These are phyloP conservation scores for Colletotrichum filicis DNA, from an alignment of 2,329 filamentous ascomycete species.

Conservation along the genomic window DNA sequence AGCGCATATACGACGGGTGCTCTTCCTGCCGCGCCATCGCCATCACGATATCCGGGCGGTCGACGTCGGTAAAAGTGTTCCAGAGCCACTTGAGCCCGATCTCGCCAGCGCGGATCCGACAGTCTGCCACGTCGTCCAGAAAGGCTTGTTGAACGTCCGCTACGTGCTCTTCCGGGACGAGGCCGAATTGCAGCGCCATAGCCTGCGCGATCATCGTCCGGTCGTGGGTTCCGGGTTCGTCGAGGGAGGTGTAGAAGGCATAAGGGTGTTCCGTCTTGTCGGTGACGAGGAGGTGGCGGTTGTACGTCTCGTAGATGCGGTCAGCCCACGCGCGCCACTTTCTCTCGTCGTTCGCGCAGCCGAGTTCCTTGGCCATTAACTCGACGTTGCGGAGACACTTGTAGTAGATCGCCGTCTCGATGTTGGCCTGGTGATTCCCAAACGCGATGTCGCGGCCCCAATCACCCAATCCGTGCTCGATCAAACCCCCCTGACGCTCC, in stretches of 20 bases:
- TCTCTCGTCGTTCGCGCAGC: constrained; percentile 38
- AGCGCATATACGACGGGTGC: constrained; percentile 60
- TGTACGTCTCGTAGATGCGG: constrained; percentile 46
- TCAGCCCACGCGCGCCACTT: constrained; percentile 42
- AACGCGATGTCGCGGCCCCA: constrained; percentile 55
- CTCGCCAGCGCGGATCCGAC: constrained; percentile 52
- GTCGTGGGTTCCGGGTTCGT: constrained; percentile 44
- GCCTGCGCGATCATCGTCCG: constrained; percentile 52
- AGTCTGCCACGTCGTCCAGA: constrained; percentile 38
- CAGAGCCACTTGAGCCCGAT: constrained; percentile 54
- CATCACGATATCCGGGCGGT: constrained; percentile 52
- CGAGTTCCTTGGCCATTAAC: constrained; percentile 48
- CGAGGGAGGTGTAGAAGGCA: constrained; percentile 51
- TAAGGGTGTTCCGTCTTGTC: constrained; percentile 45
- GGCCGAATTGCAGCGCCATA: constrained; percentile 41
- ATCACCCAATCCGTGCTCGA: constrained; percentile 55
- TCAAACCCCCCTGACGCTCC: constrained; percentile 52
- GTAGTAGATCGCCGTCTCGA: constrained; percentile 56
- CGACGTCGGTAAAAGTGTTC: constrained; percentile 52
- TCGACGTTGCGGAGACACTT: constrained; percentile 49
- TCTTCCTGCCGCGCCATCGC: constrained; percentile 58
- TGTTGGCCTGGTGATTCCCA: constrained; percentile 56
- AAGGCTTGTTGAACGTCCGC: constrained; percentile 38
- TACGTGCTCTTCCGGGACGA: constrained; percentile 37
- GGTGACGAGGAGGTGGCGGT: constrained; percentile 45